Evolutionary conservation across 2,329 filamentous ascomycete genomes (phyloP).

Genomic region (Bipolaris cookei): DNA sequence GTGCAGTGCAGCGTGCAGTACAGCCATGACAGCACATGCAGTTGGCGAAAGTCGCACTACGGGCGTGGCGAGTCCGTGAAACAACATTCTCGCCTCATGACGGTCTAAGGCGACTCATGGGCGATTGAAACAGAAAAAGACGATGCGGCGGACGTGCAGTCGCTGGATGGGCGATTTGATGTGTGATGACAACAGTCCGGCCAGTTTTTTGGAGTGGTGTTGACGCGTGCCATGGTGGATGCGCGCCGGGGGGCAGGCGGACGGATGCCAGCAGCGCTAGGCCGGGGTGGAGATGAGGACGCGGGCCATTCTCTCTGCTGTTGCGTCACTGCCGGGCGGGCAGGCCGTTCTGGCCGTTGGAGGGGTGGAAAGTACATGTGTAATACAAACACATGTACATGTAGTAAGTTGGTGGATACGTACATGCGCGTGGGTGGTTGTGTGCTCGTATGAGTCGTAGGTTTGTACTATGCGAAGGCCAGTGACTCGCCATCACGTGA

Average conservation of each 20-base stretch:
- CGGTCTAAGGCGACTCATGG: slow-evolving; percentile 25
- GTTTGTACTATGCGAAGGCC: background rate
- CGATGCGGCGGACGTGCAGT: slow-evolving; percentile 6
- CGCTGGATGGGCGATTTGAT: background rate
- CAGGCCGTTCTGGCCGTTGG: slow-evolving; percentile 16
- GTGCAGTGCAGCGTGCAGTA: slow-evolving; percentile 33
- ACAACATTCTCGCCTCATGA: slow-evolving; percentile 21
- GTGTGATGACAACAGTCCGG: slow-evolving; percentile 4
- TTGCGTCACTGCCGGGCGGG: slow-evolving; percentile 14
- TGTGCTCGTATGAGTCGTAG: background rate
- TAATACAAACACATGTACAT: background rate
- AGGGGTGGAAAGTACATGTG: background rate
- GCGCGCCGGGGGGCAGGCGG: slow-evolving; percentile 2
- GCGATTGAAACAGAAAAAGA: slow-evolving; percentile 27
- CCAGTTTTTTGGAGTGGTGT: slow-evolving; percentile 5
- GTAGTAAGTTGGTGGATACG: background rate
- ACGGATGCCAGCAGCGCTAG: slow-evolving; percentile 13
- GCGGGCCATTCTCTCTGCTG: slow-evolving; percentile 5
- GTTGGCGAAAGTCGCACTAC: slow-evolving; percentile 34
- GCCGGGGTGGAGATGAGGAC: slow-evolving; percentile 14
- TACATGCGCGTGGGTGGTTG: background rate
- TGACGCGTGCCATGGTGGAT: slow-evolving; percentile 9
- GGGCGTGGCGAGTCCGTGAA: slow-evolving; percentile 35
- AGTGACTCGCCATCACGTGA: background rate
- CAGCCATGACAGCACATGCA: slow-evolving; percentile 28